Percentiles rank a stretch among this genome's conserved stretches.
These are phyloP conservation scores for Neocallimastix lanati DNA, from an alignment of 192 early-diverging fungal genomes.

Conservation along the genomic window DNA sequence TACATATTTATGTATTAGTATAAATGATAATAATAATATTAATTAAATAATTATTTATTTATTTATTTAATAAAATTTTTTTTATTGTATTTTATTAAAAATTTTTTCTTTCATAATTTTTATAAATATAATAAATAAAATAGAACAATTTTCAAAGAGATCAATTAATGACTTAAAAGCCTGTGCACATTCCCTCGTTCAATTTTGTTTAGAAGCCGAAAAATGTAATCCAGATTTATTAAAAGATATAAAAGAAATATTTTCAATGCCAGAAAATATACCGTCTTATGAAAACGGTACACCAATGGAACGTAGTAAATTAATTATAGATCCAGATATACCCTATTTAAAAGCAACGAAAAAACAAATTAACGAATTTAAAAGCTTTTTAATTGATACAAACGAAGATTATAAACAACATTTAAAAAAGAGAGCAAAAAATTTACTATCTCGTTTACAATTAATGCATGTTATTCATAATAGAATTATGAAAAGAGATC, in stretches of 20 bases:
- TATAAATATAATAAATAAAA: neutral
- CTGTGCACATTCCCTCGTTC: conserved; percentile 26
- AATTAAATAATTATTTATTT: too few species aligned
- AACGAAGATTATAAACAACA: conserved; percentile 59
- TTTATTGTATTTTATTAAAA: too few species aligned
- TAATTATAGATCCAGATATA: conserved; percentile 3
- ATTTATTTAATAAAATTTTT: too few species aligned
- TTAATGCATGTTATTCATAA: conserved; percentile 59
- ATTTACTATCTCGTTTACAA: conserved; percentile 50
- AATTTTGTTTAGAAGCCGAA: conserved; percentile 6
- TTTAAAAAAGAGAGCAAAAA: conserved; percentile 47
- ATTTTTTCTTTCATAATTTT: too few species aligned
- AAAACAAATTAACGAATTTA: conserved; percentile 30
- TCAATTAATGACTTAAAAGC: conserved; percentile 35
- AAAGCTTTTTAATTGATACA: conserved; percentile 49
- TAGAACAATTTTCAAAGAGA: conserved; percentile 29
- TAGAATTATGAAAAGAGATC: conserved; percentile 33
- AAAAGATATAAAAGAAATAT: conserved; percentile 4
- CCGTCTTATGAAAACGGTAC: conserved; percentile 36
- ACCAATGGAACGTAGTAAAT: conserved; percentile 41
- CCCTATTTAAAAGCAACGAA: conserved; percentile 7
- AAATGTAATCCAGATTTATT: conserved; percentile 1
- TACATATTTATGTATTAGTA: too few species aligned
- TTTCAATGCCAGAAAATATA: conserved; percentile 12
- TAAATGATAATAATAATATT: too few species aligned